Base-by-base conservation (phyloP, 1,284 basidiomycete species). In the Apiotrichum siamense region DNA sequence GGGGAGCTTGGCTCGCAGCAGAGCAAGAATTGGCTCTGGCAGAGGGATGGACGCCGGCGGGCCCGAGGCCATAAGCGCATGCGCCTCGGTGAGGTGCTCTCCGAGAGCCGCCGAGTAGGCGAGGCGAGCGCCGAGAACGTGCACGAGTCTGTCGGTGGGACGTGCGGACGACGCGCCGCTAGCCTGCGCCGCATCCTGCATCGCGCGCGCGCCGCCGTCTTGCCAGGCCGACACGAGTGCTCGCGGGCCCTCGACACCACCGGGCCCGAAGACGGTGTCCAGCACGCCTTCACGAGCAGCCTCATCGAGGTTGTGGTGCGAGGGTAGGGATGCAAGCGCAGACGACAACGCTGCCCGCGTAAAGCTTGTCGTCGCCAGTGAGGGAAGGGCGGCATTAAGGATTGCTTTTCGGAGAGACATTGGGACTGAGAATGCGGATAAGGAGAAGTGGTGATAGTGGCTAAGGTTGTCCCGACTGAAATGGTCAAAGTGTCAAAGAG, bases 81-180 rank as follows among this genome's bases (percentile, higher is more conserved):
- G 63, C 7, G 69, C 69, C 66, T 72, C 69, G 13, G 66, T 60
- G 9, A 72, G 64, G 50, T 69, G 61, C 51, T 67, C 64, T 13
- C 66, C 66, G 2, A 65, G 54, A 10, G 29, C n/a, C 3, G 69
- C 55, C 26, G 57, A 61, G 47, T 62, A 66, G 31, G 58, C 53
- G 39, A 72, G 47, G 32, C 68, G 50, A 37, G 52, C 54, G 11
- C 41, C 44, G 33, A 69, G 45, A 4, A 61, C 50, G 7, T 44
- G 48, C 31, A 43, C 49, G 29, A 63, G 26, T 41, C 47, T 21
- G 32, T 38, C 26, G 15, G 36, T 39, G 18, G 41, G n/a, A 7
- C 15, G 7, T 23, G 21, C 7, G 13, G 23, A 7, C 13, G 38
- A 7, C 15, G 38, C 7, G 18, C 18, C 27, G n/a, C 18, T 4